phyloP scores from a whole-genome alignment of 2,329 filamentous ascomycete genomes.

The Cladosporium sp. region DNA sequence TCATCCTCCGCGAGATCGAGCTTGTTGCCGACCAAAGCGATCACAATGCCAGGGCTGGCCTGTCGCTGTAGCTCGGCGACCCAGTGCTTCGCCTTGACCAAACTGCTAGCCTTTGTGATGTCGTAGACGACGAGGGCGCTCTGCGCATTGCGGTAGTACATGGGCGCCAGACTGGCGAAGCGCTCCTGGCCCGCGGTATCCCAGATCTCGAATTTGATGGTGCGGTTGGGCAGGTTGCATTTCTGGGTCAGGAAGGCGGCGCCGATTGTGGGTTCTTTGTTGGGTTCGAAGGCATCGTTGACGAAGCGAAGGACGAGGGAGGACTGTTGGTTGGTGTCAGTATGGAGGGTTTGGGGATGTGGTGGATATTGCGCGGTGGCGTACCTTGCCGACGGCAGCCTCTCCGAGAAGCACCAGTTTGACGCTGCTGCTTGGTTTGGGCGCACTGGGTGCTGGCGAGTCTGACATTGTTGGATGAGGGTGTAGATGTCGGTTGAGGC shows the following conservation, averaged over 20 bases:
- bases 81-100: slow-evolving; percentile 98
- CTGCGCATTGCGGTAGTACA: slow-evolving; percentile 99
- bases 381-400: slow-evolving; percentile 96
- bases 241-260: slow-evolving; percentile 98
- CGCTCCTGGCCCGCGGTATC: slow-evolving; percentile 97
- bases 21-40: slow-evolving; percentile 96
- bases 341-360: slow-evolving; percentile 20
- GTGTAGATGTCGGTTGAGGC: slow-evolving; percentile 22
- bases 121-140: slow-evolving; percentile 98
- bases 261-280: slow-evolving; percentile 99
- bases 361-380: slow-evolving; percentile 23
- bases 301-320: slow-evolving; percentile 97
- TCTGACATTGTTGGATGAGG: slow-evolving; percentile 63
- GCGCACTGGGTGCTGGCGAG: slow-evolving; percentile 58
- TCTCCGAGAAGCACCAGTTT: slow-evolving; percentile 98
- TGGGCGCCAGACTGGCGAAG: slow-evolving; percentile 92
- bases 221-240: slow-evolving; percentile 90
- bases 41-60: slow-evolving; percentile 93
- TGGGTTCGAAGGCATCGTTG: slow-evolving; percentile 99
- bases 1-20: slow-evolving; percentile 70
- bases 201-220: slow-evolving; percentile 76
- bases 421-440: slow-evolving; percentile 98
- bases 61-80: slow-evolving; percentile 96
- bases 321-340: slow-evolving; percentile 59
- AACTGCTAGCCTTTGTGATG: slow-evolving; percentile 90